Conservation (phyloP, 169 alveolate species). For the Eimeria tenella region DNA sequence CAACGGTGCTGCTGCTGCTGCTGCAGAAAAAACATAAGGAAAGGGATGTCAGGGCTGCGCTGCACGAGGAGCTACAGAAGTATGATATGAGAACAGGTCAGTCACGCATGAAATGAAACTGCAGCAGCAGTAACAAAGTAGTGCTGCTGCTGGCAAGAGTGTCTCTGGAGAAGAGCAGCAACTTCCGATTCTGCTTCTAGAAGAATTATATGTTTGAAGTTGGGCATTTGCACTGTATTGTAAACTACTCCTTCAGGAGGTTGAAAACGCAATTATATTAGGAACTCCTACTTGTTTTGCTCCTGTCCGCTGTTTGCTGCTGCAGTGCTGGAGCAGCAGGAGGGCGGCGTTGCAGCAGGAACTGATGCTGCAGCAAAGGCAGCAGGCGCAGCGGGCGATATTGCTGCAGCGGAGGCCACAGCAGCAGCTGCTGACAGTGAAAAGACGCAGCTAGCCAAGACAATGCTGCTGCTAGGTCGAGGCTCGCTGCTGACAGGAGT, state of each 20-base stretch:
- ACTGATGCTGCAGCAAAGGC: not conserved
- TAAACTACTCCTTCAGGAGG: no score
- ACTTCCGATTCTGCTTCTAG: not conserved
- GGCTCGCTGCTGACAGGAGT: slow-evolving; percentile 48
- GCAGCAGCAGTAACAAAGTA: not conserved
- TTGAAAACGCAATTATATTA: no score
- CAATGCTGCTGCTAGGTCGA: slow-evolving; percentile 2
- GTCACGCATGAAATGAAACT: not conserved
- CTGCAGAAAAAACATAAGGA: slow-evolving; percentile 58
- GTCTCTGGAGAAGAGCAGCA: not conserved
- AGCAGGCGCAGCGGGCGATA: not conserved
- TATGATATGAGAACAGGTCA: not conserved
- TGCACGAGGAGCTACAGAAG: slow-evolving; percentile 38
- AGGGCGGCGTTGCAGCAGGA: slow-evolving; percentile 34
- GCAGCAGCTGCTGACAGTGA: slow-evolving; percentile 28
- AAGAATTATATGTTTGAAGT: no score
- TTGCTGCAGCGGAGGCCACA: slow-evolving; percentile 20
- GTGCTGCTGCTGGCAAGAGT: not conserved
- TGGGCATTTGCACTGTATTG: no score
- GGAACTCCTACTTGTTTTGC: no score
- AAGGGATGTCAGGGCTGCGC: not conserved
- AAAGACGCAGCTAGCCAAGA: slow-evolving; percentile 40
- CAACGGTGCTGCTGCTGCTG: not conserved
- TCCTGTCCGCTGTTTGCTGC: not conserved
- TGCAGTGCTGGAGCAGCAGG: not conserved